Evolutionary conservation across 805 yeast genomes (phyloP).

Genomic region (Brettanomyces naardenensis): DNA sequence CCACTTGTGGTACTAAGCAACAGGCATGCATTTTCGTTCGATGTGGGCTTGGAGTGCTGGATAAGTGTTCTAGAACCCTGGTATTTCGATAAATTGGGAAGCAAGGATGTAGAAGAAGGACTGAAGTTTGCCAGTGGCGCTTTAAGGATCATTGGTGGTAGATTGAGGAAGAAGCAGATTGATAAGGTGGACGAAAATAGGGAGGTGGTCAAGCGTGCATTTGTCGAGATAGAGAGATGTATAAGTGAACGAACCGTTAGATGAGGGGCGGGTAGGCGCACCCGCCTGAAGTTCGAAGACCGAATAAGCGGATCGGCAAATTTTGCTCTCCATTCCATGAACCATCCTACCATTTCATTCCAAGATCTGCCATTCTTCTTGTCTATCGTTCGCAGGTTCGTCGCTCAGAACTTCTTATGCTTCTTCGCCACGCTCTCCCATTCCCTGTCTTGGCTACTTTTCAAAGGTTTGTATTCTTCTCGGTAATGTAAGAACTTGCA

Average conservation of each 20-base stretch:
- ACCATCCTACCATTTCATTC: too few species aligned
- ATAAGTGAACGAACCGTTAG: too few species aligned
- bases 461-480: conserved; percentile 63
- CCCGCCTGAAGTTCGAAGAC: conserved; percentile 1
- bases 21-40: conserved; percentile 34
- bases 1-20: conserved; percentile 34
- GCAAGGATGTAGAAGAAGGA: too few species aligned
- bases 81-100: conserved; percentile 11
- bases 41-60: conserved; percentile 40
- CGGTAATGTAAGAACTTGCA: conserved; percentile 91
- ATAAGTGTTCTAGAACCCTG: conserved; percentile 34
- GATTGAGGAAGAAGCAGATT: too few species aligned
- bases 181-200: too few species aligned
- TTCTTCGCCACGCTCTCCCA: conserved; percentile 48
- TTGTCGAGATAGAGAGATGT: too few species aligned
- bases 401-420: conserved; percentile 11
- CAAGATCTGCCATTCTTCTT: too few species aligned
- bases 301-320: too few species aligned
- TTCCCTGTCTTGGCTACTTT: conserved; percentile 34
- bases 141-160: too few species aligned
- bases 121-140: too few species aligned
- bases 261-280: neutral
- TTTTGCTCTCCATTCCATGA: conserved; percentile 1
- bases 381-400: too few species aligned
- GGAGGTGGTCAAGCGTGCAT: too few species aligned